Evolutionary conservation across 768 basidiomycete species (phyloP).

Genomic region (Suillus tomentosus): DNA sequence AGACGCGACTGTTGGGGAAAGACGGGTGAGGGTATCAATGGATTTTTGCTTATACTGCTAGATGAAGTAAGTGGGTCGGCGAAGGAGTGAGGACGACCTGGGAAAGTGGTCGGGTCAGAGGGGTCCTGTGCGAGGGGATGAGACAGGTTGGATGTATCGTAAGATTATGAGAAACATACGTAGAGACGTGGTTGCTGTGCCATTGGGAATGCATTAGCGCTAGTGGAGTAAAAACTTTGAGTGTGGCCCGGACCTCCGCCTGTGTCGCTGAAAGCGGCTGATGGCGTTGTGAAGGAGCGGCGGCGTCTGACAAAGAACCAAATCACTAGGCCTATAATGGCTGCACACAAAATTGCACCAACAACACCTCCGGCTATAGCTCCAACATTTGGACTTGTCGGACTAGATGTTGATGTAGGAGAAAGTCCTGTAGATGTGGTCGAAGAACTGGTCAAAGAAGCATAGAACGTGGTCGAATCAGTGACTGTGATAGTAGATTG

Average conservation of each 20-base stretch:
- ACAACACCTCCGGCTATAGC: conserved; percentile 67
- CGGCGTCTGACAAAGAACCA: conserved; percentile 41
- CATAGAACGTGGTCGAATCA: conserved; percentile 17
- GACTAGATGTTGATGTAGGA: conserved; percentile 9
- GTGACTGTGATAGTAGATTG: conserved; percentile 28
- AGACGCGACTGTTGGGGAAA: conserved; percentile 16
- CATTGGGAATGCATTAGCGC: conserved; percentile 20
- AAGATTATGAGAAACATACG: conserved; percentile 21
- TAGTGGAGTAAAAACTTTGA: conserved; percentile 14
- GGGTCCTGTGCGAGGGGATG: conserved; percentile 30
- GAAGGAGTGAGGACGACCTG: conserved; percentile 23
- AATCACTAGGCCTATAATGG: conserved; percentile 39
- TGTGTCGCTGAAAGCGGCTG: conserved; percentile 15
- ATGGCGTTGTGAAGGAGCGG: conserved; percentile 25
- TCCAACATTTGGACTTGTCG: conserved; percentile 40
- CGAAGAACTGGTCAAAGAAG: conserved; percentile 18
- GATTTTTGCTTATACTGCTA: conserved; percentile 4
- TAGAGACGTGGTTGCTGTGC: conserved; percentile 28
- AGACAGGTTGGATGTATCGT: conserved; percentile 7
- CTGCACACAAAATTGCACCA: conserved; percentile 54
- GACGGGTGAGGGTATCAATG: conserved; percentile 12
- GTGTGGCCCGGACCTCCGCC: conserved; percentile 1
- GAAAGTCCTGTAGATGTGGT: conserved; percentile 15
- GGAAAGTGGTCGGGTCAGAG: conserved; percentile 40
- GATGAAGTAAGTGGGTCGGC: conserved; percentile 15